A percentile compares a stretch with the other conserved stretches of the same genome.
These are phyloP conservation scores for Mollisia scopiformis DNA, from an alignment of 2,329 filamentous ascomycete species.

Conservation along the genomic window DNA sequence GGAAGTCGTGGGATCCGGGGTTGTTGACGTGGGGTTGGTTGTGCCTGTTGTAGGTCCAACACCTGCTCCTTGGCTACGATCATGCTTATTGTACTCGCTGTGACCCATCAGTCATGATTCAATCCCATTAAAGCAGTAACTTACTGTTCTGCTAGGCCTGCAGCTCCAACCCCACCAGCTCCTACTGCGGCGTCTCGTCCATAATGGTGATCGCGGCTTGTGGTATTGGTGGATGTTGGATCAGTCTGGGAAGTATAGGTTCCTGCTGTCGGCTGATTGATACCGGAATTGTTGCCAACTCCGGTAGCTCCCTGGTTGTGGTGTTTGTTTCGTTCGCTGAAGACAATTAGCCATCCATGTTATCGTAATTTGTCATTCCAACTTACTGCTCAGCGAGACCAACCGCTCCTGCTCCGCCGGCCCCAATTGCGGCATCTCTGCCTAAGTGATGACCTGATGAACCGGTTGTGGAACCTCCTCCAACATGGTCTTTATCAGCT, in stretches of 20 bases:
- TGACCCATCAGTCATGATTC: background rate
- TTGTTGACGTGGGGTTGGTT: background rate
- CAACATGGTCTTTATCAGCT: slow-evolving; percentile 27
- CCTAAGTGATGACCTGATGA: slow-evolving; percentile 6
- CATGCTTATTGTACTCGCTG: slow-evolving; percentile 13
- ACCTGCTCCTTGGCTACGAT: background rate
- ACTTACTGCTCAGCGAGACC: slow-evolving; percentile 7
- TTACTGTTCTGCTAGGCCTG: slow-evolving; percentile 16
- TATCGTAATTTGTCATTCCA: background rate
- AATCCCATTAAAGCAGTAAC: background rate
- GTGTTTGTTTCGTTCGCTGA: slow-evolving; percentile 5
- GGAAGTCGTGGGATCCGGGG: slow-evolving; percentile 39
- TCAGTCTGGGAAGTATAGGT: background rate
- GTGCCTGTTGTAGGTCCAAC: background rate
- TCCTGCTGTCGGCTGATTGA: background rate
- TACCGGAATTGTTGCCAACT: background rate
- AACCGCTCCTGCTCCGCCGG: slow-evolving; percentile 5
- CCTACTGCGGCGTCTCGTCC: slow-evolving; percentile 21
- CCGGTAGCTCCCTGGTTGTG: background rate
- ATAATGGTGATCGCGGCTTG: slow-evolving; percentile 28
- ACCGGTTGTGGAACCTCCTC: slow-evolving; percentile 12
- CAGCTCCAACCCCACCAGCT: slow-evolving; percentile 9
- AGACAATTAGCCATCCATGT: background rate
- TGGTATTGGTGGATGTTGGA: background rate
- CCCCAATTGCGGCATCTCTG: slow-evolving; percentile 16